Conservation (phyloP, 805 yeast genomes). For the Lipomyces yamadae region DNA sequence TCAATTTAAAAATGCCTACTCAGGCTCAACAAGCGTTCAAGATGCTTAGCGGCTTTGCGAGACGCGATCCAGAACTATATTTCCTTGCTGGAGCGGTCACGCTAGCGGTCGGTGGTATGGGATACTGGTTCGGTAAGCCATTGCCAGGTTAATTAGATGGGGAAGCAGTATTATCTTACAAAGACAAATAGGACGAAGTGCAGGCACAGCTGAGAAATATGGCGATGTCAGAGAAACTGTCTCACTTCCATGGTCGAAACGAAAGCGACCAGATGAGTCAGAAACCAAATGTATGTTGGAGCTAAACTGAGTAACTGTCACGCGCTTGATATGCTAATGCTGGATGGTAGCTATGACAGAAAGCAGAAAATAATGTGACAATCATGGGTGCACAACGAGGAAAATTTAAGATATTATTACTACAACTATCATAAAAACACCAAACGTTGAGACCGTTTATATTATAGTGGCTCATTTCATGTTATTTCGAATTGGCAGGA, state of each 20-base stretch:
- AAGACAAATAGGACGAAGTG: constrained; percentile 6
- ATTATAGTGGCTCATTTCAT: background rate
- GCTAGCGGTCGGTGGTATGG: constrained; percentile 24
- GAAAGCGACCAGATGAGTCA: background rate
- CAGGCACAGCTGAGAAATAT: constrained; percentile 15
- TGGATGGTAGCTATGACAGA: background rate
- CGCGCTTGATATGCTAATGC: background rate
- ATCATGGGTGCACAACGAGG: no score
- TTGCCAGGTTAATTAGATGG: background rate
- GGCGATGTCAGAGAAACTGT: background rate
- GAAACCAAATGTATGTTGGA: background rate
- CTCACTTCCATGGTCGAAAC: constrained; percentile 6
- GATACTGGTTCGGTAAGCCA: constrained; percentile 31
- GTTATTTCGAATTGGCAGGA: background rate
- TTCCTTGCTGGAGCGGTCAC: constrained; percentile 22
- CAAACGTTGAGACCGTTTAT: background rate
- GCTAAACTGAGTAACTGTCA: background rate
- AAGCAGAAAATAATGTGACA: background rate
- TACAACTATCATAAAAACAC: background rate
- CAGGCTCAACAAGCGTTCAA: background rate
- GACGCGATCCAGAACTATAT: constrained; percentile 33
- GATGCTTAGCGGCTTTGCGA: constrained; percentile 21
- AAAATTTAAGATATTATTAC: no score
- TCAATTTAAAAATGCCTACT: background rate
- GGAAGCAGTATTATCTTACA: background rate